Evolutionary conservation across 352 stramenopile species (phyloP).

Genomic region (Phytophthora niederhauseri): DNA sequence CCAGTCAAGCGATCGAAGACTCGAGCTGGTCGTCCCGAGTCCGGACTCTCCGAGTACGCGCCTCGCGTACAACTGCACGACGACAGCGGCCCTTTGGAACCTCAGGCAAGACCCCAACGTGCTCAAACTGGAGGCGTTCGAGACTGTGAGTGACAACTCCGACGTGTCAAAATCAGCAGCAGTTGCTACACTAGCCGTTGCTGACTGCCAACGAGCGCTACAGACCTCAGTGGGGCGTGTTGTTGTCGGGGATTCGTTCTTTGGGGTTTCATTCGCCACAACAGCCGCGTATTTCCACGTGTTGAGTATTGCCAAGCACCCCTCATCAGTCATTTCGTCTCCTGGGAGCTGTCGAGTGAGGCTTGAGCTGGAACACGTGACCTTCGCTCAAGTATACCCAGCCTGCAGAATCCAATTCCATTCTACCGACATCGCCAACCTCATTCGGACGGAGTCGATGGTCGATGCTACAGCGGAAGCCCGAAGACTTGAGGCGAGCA

Average conservation of each 20-base stretch:
- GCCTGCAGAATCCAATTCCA: conserved; percentile 29
- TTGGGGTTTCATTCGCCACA: conserved; percentile 1
- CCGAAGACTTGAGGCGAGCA: conserved; percentile 21
- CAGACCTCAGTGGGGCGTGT: conserved; percentile 12
- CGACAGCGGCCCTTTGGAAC: conserved; percentile 22
- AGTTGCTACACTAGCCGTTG: background rate
- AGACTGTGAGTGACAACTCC: background rate
- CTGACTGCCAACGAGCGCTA: conserved; percentile 4
- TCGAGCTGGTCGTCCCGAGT: background rate
- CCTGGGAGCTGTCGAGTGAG: conserved; percentile 9
- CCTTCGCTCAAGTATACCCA: conserved; percentile 32
- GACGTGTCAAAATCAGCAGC: background rate
- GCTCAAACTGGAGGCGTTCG: conserved; percentile 12
- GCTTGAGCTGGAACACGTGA: conserved; percentile 17
- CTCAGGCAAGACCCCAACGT: conserved; percentile 24
- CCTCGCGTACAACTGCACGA: conserved; percentile 30
- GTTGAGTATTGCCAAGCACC: background rate
- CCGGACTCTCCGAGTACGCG: conserved; percentile 14
- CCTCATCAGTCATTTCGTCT: background rate
- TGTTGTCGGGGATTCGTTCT: conserved; percentile 17
- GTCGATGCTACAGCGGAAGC: background rate
- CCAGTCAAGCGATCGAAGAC: background rate
- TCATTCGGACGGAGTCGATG: conserved; percentile 18
- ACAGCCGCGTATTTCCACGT: conserved; percentile 21
- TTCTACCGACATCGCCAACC: conserved; percentile 26